phyloP scores from a whole-genome alignment of 306 rosid species.

The Casuarina glauca region DNA sequence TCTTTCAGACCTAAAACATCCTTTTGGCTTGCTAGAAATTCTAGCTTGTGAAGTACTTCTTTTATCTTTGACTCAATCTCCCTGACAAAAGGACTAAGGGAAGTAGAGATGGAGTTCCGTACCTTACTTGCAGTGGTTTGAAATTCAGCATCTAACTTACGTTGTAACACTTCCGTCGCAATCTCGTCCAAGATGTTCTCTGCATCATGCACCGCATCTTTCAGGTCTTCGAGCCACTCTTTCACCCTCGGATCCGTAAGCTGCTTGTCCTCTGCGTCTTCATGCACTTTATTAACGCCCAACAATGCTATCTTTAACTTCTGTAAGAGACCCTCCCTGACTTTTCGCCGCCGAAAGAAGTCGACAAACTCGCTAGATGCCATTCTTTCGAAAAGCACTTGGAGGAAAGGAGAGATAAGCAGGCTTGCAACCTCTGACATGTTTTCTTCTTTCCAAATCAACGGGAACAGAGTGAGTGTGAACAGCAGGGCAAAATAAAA shows the following conservation, averaged over 20 bases:
- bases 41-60: background rate
- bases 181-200: constrained; percentile 12
- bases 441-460: background rate
- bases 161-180: background rate
- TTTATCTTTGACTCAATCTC: too few relatives aligned
- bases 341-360: constrained; percentile 3
- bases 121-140: too few relatives aligned
- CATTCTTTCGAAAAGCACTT: background rate
- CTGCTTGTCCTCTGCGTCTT: constrained; percentile 14
- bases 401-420: background rate
- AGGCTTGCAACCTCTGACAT: background rate
- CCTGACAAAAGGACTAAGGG: too few relatives aligned
- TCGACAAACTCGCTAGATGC: background rate
- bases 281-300: background rate
- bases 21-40: background rate
- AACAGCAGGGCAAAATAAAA: too few relatives aligned
- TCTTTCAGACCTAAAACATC: background rate
- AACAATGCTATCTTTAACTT: background rate
- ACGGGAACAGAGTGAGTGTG: background rate
- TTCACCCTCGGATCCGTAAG: background rate
- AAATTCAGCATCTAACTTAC: background rate
- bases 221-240: background rate
- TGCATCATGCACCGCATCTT: background rate
- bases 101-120: too few relatives aligned
- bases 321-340: background rate